Base-by-base conservation (phyloP, 352 stramenopile genomes). In the Peronospora farinosa region DNA sequence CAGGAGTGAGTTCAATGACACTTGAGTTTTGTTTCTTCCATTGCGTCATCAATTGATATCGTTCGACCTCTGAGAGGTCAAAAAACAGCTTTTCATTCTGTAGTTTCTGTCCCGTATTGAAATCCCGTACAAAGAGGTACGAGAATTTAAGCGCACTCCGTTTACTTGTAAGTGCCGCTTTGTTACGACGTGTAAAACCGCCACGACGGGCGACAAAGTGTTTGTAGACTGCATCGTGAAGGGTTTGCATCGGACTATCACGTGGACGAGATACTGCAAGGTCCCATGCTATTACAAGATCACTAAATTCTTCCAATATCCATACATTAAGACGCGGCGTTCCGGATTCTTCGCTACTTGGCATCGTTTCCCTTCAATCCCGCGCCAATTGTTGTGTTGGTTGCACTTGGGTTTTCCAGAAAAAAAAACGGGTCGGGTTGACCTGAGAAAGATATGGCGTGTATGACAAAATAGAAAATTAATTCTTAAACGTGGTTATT, bases 231-330 rank as follows among this genome's bases (percentile, higher is more conserved):
- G 40, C 50, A 50, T 68, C 57, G 40, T 66, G 44, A 16, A 67
- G 35, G 8, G n/a, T 53, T 39, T 51, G 39, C 15, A 42, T 21
- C n/a, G 7, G 21, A 25, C 15, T 12, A 3, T 40, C 39, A 32
- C 45, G 60, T 8, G 55, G 45, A 17, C 45, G 53, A 9, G 42
- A 51, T 1, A 31, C 21, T 15, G 53, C 53, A 13, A 60, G 21
- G 36, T 70, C 65, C 65, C 65, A 74, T 8, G 65, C 65, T n/a
- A 30, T 56, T 33, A 68, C 61, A 9, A 74, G 47, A 43, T 66
- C 55, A 6, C 41, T 39, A 28, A 63, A 60, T 51, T 74, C 65
- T 8, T 63, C 32, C 6, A 44, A 42, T 19, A 61, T 65, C 65
- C 65, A 74, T 19, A 54, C 31, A 23, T 51, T 54, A 33, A 23